Conservation (phyloP, 345 rosid species). For the Syzygium jambos region DNA sequence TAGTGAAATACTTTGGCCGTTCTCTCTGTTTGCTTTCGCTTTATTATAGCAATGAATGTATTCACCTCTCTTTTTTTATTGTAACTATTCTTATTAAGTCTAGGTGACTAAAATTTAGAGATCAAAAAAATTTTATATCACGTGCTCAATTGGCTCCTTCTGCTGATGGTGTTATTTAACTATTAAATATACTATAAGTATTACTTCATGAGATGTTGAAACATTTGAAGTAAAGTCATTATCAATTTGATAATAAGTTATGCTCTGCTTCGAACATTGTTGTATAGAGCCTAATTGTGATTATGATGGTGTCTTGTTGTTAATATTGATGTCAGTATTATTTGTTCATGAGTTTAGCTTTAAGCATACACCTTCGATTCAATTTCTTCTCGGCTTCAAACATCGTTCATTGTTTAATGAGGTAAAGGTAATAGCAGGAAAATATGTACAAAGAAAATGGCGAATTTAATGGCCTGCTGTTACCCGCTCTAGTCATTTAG, state of each 20-base stretch:
- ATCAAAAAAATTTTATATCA: not conserved
- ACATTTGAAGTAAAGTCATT: not conserved
- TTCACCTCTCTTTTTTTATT: too few species aligned
- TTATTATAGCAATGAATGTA: too few species aligned
- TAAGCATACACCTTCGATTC: not conserved
- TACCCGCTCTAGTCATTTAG: not conserved
- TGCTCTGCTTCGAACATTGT: not conserved
- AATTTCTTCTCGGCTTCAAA: not conserved
- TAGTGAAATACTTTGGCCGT: too few species aligned
- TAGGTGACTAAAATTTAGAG: not conserved
- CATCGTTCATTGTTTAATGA: not conserved
- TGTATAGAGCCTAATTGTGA: not conserved
- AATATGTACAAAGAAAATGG: not conserved
- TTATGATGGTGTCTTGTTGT: not conserved
- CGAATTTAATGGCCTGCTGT: not conserved
- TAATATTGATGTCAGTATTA: not conserved
- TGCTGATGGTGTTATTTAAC: not conserved
- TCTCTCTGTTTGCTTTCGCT: too few species aligned
- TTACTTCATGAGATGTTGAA: not conserved
- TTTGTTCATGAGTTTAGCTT: not conserved
- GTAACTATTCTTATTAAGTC: too few species aligned
- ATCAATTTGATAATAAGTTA: not conserved
- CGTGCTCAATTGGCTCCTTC: not conserved
- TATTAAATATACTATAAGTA: not conserved
- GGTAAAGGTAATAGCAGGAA: not conserved